phyloP scores from a whole-genome alignment of 2,329 filamentous ascomycete genomes.

The Setomelanomma holmii region DNA sequence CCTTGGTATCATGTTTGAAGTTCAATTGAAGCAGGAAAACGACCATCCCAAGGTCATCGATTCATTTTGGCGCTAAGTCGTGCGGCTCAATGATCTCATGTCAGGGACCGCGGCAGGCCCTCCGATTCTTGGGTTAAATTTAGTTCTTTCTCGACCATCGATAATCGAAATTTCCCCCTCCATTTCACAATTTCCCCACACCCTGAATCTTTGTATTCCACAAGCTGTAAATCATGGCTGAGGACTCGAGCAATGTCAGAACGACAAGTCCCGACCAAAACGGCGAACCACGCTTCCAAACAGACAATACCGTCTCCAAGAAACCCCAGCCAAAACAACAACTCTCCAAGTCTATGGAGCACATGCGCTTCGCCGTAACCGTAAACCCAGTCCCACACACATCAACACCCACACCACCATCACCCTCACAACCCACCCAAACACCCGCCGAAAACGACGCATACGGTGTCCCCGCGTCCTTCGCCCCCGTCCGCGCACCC shows the following conservation, averaged over 20 bases:
- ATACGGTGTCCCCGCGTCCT: slow-evolving; percentile 58
- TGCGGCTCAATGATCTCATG: slow-evolving; percentile 33
- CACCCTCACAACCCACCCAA: slow-evolving; percentile 1
- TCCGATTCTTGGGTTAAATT: slow-evolving; percentile 2
- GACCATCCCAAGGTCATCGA: slow-evolving; percentile 12
- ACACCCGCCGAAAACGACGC: slow-evolving; percentile 47
- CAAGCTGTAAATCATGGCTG: slow-evolving; percentile 28
- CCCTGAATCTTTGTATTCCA: too few relatives aligned
- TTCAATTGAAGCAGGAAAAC: slow-evolving; percentile 2
- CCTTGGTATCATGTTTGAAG: slow-evolving; percentile 20
- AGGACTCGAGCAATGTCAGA: too few relatives aligned
- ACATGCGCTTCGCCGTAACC: slow-evolving; percentile 59
- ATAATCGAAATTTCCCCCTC: slow-evolving; percentile 20
- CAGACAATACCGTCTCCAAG: slow-evolving; percentile 39
- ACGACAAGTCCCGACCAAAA: slow-evolving; percentile 3
- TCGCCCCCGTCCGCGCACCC: slow-evolving; percentile 54
- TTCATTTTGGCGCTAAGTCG: slow-evolving; percentile 23
- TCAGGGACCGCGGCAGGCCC: slow-evolving; percentile 24
- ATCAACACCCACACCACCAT: slow-evolving; percentile 21
- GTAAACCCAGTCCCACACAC: slow-evolving; percentile 42
- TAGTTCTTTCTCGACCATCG: slow-evolving; percentile 23
- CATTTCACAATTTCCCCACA: slow-evolving; percentile 1
- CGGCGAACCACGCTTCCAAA: slow-evolving; percentile 34
- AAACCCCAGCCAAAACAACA: slow-evolving; percentile 51
- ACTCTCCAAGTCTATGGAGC: slow-evolving; percentile 60